Evolutionary conservation across 495 filamentous ascomycete species (phyloP), one percentile per base, ranked within the genome.

Genomic region (Talaromyces nanjingensis): DNA sequence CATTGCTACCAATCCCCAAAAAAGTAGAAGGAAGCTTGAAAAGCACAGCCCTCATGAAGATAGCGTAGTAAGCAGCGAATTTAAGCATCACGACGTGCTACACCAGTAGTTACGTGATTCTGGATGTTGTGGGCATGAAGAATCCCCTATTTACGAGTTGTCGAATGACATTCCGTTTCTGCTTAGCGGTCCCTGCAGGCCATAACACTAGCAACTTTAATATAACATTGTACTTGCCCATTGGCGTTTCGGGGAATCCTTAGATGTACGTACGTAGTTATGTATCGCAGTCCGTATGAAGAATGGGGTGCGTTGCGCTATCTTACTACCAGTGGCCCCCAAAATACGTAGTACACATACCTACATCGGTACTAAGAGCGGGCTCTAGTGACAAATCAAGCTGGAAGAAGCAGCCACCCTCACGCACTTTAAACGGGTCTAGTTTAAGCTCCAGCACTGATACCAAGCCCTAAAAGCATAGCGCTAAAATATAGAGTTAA

Each of bases 341-440:
- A 42, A 42, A 42, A 42, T 37, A 12, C 8, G n/a, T n/a, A n/a
- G n/a, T n/a, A 37, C 8, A 37, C 16, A 39, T 11, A 25, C 0
- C 1, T 78, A 42, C 37, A 42, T 42, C 37, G 37, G 37, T 42
- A 9, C 37, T 42, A 42, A 42, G 37, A 16, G 14, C 37, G 37
- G 37, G 37, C 37, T 42, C 37, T 42, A 42, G 37, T 42, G 37
- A 42, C 37, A 16, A 42, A 42, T 42, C 37, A 42, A 42, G 37
- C 37, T 42, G 37, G 34, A 39, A 39, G 34, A 39, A 39, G 34
- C 34, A 39, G 34, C 34, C 34, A 39, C 34, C 34, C 3, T 39
- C 14, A 42, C 37, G 14, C 37, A 42, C 37, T 42, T 42, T 42
- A 16, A 42, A 42, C 14, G 14, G 37, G 37, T 42, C 37, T 42